These are phyloP conservation scores for Aegle marmelos DNA, from an alignment of 345 rosid species.

Conservation along the genomic window DNA sequence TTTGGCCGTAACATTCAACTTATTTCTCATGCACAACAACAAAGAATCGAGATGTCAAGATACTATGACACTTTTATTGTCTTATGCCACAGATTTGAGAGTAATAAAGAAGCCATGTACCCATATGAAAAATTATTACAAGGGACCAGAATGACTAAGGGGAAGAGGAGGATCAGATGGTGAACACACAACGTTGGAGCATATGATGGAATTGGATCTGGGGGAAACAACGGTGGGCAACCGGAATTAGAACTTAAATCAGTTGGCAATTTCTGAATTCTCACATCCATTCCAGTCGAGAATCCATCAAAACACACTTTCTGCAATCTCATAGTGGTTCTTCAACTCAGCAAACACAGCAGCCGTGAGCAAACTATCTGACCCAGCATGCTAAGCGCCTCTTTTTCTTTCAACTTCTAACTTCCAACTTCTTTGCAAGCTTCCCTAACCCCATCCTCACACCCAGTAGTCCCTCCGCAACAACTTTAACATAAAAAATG, in stretches of 20 bases:
- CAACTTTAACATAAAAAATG: background rate
- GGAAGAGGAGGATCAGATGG: too few species aligned
- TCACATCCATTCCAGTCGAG: background rate
- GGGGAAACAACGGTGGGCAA: too few species aligned
- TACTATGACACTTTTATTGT: background rate
- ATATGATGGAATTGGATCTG: too few species aligned
- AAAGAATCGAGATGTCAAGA: background rate
- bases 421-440: background rate
- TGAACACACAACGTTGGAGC: too few species aligned
- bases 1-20: too few species aligned
- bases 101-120: too few species aligned
- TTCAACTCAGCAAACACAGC: background rate
- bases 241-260: background rate
- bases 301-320: background rate
- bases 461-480: background rate
- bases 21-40: too few species aligned
- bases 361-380: background rate
- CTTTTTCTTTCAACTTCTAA: background rate
- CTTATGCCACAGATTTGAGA: too few species aligned
- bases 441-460: background rate
- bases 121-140: too few species aligned
- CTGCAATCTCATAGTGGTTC: background rate
- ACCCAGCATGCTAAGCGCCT: background rate
- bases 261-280: background rate
- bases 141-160: too few species aligned